Conservation (phyloP, 2,329 filamentous ascomycete species). For the Penicillium sp. region DNA sequence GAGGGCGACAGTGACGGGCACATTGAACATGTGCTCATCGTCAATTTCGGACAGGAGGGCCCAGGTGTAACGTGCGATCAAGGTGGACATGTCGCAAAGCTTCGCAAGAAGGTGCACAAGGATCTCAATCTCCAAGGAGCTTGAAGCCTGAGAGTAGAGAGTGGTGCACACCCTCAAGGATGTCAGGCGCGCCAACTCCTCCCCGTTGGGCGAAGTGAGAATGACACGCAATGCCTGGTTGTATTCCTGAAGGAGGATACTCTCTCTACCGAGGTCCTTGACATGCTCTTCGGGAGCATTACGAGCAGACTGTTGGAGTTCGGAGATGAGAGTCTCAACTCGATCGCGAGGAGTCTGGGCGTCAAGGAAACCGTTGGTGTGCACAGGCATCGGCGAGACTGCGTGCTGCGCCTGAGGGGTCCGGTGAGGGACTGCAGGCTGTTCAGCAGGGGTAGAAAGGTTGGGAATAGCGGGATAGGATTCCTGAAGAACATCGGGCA, state of each 20-base stretch:
- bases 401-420: conserved; percentile 49
- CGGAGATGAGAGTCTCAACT: conserved; percentile 52
- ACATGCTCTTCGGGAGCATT: conserved; percentile 56
- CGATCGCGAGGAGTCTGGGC: conserved; percentile 51
- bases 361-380: conserved; percentile 57
- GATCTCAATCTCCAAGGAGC: conserved; percentile 58
- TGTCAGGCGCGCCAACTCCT: conserved; percentile 52
- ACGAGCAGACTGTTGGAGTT: conserved; percentile 54
- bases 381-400: conserved; percentile 31
- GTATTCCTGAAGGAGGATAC: conserved; percentile 55
- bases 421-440: conserved; percentile 57
- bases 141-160: conserved; percentile 53
- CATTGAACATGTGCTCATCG: conserved; percentile 60
- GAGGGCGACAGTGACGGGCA: conserved; percentile 57
- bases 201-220: conserved; percentile 52
- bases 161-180: conserved; percentile 55
- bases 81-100: conserved; percentile 58
- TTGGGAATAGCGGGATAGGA: conserved; percentile 57
- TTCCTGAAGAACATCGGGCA: conserved; percentile 61
- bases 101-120: conserved; percentile 58
- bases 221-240: conserved; percentile 54
- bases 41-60: conserved; percentile 49
- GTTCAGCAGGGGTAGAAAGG: conserved; percentile 59
- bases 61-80: conserved; percentile 52
- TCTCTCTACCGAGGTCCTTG: conserved; percentile 53